Evolutionary conservation across 768 basidiomycete species (phyloP).

Genomic region (Lentinula raphanica): DNA sequence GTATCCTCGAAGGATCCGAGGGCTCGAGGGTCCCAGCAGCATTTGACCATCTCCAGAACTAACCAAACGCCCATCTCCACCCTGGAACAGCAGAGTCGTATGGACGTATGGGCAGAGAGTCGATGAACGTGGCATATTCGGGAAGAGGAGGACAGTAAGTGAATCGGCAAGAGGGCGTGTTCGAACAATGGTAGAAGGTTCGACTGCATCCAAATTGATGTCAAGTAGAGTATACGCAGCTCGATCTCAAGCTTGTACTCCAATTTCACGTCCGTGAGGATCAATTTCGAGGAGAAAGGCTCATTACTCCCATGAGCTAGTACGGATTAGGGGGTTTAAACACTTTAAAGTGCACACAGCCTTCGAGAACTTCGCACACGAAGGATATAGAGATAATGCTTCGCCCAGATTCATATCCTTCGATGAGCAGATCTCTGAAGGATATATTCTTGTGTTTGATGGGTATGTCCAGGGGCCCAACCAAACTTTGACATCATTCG

Average conservation of each 20-base stretch:
- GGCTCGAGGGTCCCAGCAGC: constrained; percentile 52
- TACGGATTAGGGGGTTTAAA: constrained; percentile 98
- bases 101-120: constrained; percentile 69
- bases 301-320: constrained; percentile 94
- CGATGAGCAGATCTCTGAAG: constrained; percentile 94
- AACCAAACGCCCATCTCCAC: not conserved
- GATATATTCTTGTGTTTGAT: constrained; percentile 91
- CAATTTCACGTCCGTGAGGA: constrained; percentile 88
- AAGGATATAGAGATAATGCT: constrained; percentile 95
- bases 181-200: constrained; percentile 78
- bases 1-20: constrained; percentile 59
- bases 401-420: constrained; percentile 90
- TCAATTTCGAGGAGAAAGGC: constrained; percentile 91
- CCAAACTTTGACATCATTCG: constrained; percentile 96
- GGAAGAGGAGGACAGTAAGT: constrained; percentile 57
- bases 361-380: constrained; percentile 94
- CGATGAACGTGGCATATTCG: constrained; percentile 77
- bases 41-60: constrained; percentile 28
- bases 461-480: constrained; percentile 85
- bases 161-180: constrained; percentile 64
- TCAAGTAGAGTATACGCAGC: constrained; percentile 85
- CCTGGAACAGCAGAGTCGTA: constrained; percentile 48
- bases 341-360: constrained; percentile 82
- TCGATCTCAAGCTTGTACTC: constrained; percentile 99
- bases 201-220: constrained; percentile 78